These are phyloP conservation scores for Chaetoceros tenuissimus DNA, from an alignment of 108 stramenopile genomes.

Conservation along the genomic window DNA sequence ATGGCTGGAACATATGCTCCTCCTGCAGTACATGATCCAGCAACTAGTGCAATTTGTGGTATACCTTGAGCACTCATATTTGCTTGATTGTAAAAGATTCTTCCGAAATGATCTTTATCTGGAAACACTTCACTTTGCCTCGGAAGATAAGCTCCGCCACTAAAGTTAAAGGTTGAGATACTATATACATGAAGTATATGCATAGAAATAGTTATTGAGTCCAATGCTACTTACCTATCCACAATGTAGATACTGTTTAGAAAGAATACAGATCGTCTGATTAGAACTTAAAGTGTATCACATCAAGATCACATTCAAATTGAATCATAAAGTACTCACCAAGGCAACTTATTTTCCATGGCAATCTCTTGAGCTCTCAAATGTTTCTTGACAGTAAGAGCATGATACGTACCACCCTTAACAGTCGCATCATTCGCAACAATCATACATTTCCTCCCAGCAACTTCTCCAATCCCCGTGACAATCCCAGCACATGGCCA, in stretches of 20 bases:
- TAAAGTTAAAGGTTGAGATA: no score
- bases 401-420: constrained; percentile 97
- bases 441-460: constrained; percentile 87
- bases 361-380: constrained; percentile 97
- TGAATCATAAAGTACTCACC: constrained; percentile 93
- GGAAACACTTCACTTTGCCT: constrained; percentile 97
- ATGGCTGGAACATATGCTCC: constrained; percentile 99
- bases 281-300: no score
- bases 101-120: constrained; percentile 93
- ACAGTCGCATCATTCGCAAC: constrained; percentile 99
- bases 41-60: constrained; percentile 93
- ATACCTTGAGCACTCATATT: constrained; percentile 83
- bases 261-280: no score
- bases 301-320: no score
- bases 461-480: constrained; percentile 91
- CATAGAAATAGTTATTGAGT: no score
- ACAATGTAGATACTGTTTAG: no score
- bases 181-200: no score
- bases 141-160: constrained; percentile 94
- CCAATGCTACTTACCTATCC: no score
- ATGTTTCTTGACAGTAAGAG: constrained; percentile 99
- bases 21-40: constrained; percentile 97
- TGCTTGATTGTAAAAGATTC: constrained; percentile 97
- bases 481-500: constrained; percentile 90
- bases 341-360: constrained; percentile 86